Evolutionary conservation across 2,329 filamentous ascomycete genomes (phyloP).

Genomic region (Neofusicoccum parvum): DNA sequence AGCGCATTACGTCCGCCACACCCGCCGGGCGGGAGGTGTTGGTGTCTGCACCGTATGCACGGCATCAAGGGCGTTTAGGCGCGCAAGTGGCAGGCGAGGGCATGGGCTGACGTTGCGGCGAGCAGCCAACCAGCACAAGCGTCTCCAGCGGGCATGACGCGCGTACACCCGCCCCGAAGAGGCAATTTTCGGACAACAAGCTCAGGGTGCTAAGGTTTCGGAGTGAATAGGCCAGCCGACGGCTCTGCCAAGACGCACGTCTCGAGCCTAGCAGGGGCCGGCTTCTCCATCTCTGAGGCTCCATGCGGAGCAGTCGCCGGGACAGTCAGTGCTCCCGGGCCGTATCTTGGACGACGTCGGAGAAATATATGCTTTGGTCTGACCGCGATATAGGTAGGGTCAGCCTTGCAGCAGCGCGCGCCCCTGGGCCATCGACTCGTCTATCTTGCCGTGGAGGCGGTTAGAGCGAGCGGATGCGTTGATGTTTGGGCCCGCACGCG

Average conservation of each 20-base stretch:
- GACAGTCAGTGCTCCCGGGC: background rate
- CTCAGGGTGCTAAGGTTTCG: slow-evolving; percentile 6
- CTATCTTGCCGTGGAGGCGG: background rate
- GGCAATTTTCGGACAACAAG: slow-evolving; percentile 3
- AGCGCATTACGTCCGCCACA: background rate
- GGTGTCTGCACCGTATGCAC: background rate
- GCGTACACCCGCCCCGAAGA: background rate
- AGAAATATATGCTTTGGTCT: background rate
- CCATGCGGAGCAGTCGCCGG: background rate
- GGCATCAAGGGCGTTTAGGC: background rate
- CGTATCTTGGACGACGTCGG: background rate
- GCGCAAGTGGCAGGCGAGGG: background rate
- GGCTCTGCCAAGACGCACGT: background rate
- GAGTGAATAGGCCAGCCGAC: background rate
- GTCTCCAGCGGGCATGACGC: background rate
- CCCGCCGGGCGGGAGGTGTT: background rate
- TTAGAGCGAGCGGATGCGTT: background rate
- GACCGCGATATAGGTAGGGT: background rate
- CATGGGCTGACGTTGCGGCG: slow-evolving; percentile 1
- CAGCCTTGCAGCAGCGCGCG: background rate
- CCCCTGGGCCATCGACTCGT: background rate
- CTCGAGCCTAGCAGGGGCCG: background rate
- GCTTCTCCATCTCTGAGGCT: slow-evolving; percentile 2
- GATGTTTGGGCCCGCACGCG: background rate
- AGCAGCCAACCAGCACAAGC: background rate